Conservation (phyloP, 768 basidiomycete species). For the Lyophyllum semitale region DNA sequence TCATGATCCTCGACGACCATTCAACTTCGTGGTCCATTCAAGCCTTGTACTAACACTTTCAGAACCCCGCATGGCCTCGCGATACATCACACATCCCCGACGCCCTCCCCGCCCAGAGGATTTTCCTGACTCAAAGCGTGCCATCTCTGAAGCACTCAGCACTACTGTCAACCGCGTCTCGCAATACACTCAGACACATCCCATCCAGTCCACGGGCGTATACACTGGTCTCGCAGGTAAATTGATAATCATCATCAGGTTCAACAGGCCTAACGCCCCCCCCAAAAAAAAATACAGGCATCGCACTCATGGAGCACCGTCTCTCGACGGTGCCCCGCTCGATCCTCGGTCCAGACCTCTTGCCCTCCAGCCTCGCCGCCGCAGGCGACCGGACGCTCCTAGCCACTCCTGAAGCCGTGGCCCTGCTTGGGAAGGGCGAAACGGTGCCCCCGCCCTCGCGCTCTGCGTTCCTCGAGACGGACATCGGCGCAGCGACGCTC, state of each 20-base stretch:
- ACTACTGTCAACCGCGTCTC: background rate
- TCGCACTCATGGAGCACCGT: conserved; percentile 4
- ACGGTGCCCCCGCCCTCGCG: conserved; percentile 13
- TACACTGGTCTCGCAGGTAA: conserved; percentile 19
- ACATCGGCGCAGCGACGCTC: conserved; percentile 38
- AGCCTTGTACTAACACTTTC: background rate
- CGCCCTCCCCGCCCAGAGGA: no score
- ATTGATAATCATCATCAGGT: background rate
- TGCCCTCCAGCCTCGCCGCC: background rate
- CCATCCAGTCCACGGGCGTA: conserved; percentile 2
- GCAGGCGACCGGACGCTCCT: conserved; percentile 5
- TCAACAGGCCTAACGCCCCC: background rate
- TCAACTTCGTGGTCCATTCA: no score
- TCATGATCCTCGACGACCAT: no score
- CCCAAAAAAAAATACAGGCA: background rate
- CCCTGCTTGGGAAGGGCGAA: background rate
- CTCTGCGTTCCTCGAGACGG: conserved; percentile 43
- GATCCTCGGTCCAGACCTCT: background rate
- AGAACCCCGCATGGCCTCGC: conserved; percentile 10
- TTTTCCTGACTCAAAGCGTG: no score
- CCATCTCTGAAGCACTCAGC: conserved; percentile 2
- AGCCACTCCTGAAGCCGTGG: background rate
- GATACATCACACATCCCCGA: conserved; percentile 13
- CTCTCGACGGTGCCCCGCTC: no score
- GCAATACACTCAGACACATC: background rate